Evolutionary conservation across 345 rosid genomes (phyloP).

Genomic region (Cardiospermum halicacabum): DNA sequence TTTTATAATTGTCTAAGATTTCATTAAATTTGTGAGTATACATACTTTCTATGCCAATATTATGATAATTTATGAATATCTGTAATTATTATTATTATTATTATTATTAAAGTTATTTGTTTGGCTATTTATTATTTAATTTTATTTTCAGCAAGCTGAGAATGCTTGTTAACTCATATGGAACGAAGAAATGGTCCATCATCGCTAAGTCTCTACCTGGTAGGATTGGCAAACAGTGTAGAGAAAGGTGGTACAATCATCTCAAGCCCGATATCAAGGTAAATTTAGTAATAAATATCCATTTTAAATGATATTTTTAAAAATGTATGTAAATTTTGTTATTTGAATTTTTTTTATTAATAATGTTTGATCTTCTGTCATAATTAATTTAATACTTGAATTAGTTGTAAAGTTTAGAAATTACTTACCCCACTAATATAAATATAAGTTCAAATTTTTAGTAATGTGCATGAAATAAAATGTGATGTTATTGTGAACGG

Average conservation of each 20-base stretch:
- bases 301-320: neutral
- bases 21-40: too few relatives aligned
- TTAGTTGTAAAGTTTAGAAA: neutral
- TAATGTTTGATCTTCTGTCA: neutral
- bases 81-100: too few relatives aligned
- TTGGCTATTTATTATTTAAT: too few relatives aligned
- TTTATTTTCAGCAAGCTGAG: slow-evolving; percentile 36
- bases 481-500: too few relatives aligned
- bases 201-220: slow-evolving; percentile 57
- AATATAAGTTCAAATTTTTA: too few relatives aligned
- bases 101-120: too few relatives aligned
- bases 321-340: neutral
- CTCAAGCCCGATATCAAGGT: slow-evolving; percentile 82
- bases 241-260: slow-evolving; percentile 94
- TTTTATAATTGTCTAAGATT: too few relatives aligned
- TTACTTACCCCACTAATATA: neutral
- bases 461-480: too few relatives aligned
- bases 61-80: too few relatives aligned
- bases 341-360: slow-evolving; percentile 1
- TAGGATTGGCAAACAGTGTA: slow-evolving; percentile 77
- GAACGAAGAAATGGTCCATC: slow-evolving; percentile 65
- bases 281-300: neutral
- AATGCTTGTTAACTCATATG: slow-evolving; percentile 45
- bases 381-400: neutral
- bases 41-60: too few relatives aligned